Conservation (phyloP, 148 eudicot species). For the Fagopyrum esculentum region DNA sequence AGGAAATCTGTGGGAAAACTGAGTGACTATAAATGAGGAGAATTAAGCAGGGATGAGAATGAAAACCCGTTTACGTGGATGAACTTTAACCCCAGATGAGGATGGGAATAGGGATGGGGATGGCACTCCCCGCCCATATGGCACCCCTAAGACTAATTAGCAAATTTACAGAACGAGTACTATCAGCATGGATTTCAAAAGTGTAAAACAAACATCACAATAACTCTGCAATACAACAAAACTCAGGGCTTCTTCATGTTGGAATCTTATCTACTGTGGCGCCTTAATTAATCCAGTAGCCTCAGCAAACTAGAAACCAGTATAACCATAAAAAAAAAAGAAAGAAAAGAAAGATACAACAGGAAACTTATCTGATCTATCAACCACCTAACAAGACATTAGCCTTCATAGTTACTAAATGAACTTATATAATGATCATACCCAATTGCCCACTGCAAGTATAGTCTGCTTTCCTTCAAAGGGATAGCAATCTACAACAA, state of each 20-base stretch:
- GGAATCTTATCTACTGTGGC: not conserved
- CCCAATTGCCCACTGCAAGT: not conserved
- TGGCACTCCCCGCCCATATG: too few species aligned
- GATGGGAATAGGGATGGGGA: too few species aligned
- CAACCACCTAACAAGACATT: not conserved
- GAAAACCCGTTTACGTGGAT: too few species aligned
- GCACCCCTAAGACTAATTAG: not conserved
- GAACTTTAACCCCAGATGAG: too few species aligned
- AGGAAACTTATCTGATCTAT: not conserved
- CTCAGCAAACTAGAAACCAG: not conserved
- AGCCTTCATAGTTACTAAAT: not conserved
- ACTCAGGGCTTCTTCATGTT: not conserved
- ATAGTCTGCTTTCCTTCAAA: not conserved
- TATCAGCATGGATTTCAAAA: not conserved
- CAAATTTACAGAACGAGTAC: not conserved
- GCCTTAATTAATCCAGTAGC: not conserved
- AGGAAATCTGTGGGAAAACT: too few species aligned
- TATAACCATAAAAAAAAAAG: not conserved
- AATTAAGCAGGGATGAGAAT: too few species aligned
- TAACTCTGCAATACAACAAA: not conserved
- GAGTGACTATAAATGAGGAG: too few species aligned
- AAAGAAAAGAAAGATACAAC: not conserved
- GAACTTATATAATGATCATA: not conserved
- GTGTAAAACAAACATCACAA: not conserved
- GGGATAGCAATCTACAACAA: slow-evolving; percentile 6